Base-by-base conservation (phyloP, 2,329 filamentous ascomycete species). In the Ceratocystis harringtonii region DNA sequence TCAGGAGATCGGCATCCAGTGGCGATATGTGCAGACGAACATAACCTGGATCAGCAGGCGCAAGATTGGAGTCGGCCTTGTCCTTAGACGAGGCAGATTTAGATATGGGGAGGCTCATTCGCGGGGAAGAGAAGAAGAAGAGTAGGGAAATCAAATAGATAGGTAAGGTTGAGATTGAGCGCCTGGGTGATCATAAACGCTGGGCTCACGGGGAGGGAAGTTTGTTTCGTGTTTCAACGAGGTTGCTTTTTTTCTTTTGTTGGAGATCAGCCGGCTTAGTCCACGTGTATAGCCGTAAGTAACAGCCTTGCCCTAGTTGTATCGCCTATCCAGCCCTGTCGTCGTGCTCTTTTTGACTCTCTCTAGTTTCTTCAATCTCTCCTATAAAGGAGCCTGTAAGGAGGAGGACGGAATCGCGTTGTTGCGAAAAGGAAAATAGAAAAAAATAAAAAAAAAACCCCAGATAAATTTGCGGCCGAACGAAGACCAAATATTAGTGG, bases 21-120 rank as follows among this genome's bases (percentile, higher is more conserved):
- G 94, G 94, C 17, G 89, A 87, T 71, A 99, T 94, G 76, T 99
- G 90, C 64, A 99, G 82, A 61, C 76, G 72, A 12, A 63, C 58
- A 60, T 65, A 68, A 5, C 58, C 58, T 17, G 66, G 58, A 36
- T 67, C 62, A 60, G 62, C 60, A 25, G 61, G 61, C 52, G 63
- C 63, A 61, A 61, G 25, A 22, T 55, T 30, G 25, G 57, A 25
- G 19, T 22, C 57, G 52, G 60, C 28, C 22, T 45, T 55, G 43
- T 58, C 60, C 48, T 64, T 44, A 17, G 62, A 50, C 48, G 48
- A 32, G 44, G 62, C 52, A 22, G 65, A 28, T 44, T 64, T 61
- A 43, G 52, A 58, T 8, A 45, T 32, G 65, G 65, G 44, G 25
- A 30, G 41, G 60, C 60, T 62, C 60, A 41, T 63, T 64, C 44